Conservation (phyloP, 805 yeast genomes). For the Martiniozyma abietophila region DNA sequence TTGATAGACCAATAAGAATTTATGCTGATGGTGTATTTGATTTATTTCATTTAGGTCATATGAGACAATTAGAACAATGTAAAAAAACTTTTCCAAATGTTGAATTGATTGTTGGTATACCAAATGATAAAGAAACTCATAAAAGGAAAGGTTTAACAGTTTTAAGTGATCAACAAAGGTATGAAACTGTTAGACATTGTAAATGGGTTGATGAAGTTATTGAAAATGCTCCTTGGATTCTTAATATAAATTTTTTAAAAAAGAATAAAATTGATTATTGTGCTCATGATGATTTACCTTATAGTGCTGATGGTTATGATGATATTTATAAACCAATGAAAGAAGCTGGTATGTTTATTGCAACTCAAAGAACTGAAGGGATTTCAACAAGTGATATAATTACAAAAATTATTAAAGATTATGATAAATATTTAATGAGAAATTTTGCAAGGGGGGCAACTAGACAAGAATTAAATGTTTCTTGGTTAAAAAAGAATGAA, state of each 20-base stretch:
- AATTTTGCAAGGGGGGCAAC: slow-evolving; percentile 98
- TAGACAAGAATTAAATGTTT: slow-evolving; percentile 89
- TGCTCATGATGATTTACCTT: slow-evolving; percentile 96
- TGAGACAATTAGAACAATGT: slow-evolving; percentile 96
- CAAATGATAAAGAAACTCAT: slow-evolving; percentile 86
- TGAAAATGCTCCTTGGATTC: slow-evolving; percentile 93
- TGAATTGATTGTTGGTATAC: slow-evolving; percentile 81
- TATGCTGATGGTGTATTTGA: slow-evolving; percentile 99
- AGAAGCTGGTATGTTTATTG: slow-evolving; percentile 79
- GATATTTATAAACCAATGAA: slow-evolving; percentile 93
- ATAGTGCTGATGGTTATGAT: slow-evolving; percentile 79
- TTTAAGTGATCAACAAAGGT: slow-evolving; percentile 75
- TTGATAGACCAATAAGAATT: slow-evolving; percentile 78
- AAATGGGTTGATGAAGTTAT: slow-evolving; percentile 97
- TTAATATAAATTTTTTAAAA: slow-evolving; percentile 69
- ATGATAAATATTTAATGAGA: slow-evolving; percentile 93
- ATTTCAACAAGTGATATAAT: slow-evolving; percentile 93
- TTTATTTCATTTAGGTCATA: slow-evolving; percentile 92
- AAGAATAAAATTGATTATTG: slow-evolving; percentile 87
- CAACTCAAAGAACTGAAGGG: slow-evolving; percentile 96
- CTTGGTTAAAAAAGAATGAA: slow-evolving; percentile 97
- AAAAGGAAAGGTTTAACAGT: slow-evolving; percentile 91
- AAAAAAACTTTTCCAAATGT: slow-evolving; percentile 85
- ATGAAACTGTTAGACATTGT: slow-evolving; percentile 88
- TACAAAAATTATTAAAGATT: slow-evolving; percentile 89